Conservation (phyloP, 805 yeast genomes). For the Myxozyma sirexii region DNA sequence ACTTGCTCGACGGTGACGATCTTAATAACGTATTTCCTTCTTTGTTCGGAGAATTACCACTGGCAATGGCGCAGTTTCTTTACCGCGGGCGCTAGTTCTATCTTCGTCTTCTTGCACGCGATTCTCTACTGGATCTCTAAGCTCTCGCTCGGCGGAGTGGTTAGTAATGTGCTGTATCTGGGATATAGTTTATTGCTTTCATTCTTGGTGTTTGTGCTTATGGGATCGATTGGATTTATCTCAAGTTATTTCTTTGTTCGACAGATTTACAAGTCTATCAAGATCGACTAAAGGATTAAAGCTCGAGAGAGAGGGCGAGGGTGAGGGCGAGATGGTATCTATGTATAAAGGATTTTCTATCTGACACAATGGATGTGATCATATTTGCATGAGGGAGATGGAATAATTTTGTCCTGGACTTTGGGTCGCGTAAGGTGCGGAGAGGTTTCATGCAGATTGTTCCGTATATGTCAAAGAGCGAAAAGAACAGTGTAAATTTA, state of each 20-base stretch:
- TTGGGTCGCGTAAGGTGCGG: too few relatives aligned
- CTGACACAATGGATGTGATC: too few relatives aligned
- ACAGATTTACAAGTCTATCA: constrained; percentile 79
- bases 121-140: constrained; percentile 51
- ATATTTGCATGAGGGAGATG: too few relatives aligned
- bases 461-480: too few relatives aligned
- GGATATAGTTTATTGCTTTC: constrained; percentile 82
- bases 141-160: constrained; percentile 72
- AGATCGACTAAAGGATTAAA: constrained; percentile 61
- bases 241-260: constrained; percentile 73
- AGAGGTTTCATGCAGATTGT: too few relatives aligned
- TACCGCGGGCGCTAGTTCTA: constrained; percentile 85
- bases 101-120: constrained; percentile 84
- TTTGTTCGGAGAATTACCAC: constrained; percentile 88
- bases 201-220: constrained; percentile 69
- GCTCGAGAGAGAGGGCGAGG: neutral
- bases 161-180: constrained; percentile 74
- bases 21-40: constrained; percentile 76
- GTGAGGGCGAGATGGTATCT: neutral
- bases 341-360: too few relatives aligned
- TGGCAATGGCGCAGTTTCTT: constrained; percentile 97
- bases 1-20: constrained; percentile 82
- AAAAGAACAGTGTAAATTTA: neutral
- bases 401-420: too few relatives aligned
- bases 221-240: constrained; percentile 86